phyloP scores from a whole-genome alignment of 2,329 filamentous ascomycete genomes.

The Aspergillus floridensis region DNA sequence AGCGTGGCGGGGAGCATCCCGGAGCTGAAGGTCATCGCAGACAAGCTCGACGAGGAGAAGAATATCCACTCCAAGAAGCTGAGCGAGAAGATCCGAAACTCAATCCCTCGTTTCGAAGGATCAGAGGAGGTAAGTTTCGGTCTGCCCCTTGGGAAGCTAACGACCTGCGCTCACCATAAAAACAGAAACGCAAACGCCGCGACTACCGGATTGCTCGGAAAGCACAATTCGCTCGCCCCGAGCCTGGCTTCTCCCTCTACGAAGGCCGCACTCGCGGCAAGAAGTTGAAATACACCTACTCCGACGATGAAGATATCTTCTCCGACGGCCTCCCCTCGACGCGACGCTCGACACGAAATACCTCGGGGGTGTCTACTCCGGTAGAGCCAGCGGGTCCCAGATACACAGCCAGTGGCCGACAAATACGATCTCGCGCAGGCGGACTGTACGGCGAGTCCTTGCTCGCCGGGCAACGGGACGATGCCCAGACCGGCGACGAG shows the following conservation, averaged over 20 bases:
- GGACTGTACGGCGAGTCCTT: constrained; percentile 56
- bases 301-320: constrained; percentile 77
- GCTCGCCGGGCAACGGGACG: constrained; percentile 53
- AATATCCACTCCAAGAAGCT: constrained; percentile 77
- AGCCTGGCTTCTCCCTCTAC: constrained; percentile 87
- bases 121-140: constrained; percentile 71
- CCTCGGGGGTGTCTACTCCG: constrained; percentile 68
- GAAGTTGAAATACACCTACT: constrained; percentile 93
- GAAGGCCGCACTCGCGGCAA: constrained; percentile 96
- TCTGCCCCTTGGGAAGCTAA: background rate
- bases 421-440: constrained; percentile 60
- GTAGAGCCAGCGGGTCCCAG: constrained; percentile 64
- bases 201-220: constrained; percentile 87
- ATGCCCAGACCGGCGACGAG: constrained; percentile 46
- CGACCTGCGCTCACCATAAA: constrained; percentile 14
- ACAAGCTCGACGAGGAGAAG: constrained; percentile 76
- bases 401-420: constrained; percentile 81
- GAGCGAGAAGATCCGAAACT: constrained; percentile 71
- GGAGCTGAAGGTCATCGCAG: constrained; percentile 71
- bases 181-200: constrained; percentile 82
- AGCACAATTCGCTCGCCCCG: constrained; percentile 81
- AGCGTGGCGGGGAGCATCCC: constrained; percentile 89
- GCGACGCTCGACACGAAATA: constrained; percentile 62
- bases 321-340: constrained; percentile 63
- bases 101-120: constrained; percentile 85